Evolutionary conservation across 1,139 yeast genomes (phyloP).

Genomic region (Blastobotrys niveus): DNA sequence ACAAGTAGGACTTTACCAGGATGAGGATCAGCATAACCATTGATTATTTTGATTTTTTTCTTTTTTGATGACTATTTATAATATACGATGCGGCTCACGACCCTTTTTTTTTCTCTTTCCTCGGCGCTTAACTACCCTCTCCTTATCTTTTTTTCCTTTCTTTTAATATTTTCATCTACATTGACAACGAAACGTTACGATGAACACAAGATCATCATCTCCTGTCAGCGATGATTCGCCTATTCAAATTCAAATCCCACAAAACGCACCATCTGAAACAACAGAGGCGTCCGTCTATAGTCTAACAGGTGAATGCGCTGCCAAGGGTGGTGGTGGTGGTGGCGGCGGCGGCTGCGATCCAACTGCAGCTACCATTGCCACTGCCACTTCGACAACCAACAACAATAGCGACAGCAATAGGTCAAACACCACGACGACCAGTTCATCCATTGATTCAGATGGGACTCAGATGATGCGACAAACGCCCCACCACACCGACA

Average conservation of each 20-base stretch:
- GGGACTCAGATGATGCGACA: too few species aligned
- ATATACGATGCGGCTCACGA: neutral
- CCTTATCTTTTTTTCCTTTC: neutral
- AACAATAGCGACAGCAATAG: neutral
- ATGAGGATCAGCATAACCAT: too few species aligned
- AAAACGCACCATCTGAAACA: neutral
- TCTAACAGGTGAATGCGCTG: neutral
- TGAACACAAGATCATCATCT: neutral
- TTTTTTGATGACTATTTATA: neutral
- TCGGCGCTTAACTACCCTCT: too few species aligned
- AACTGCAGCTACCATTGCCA: too few species aligned
- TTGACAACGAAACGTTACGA: neutral
- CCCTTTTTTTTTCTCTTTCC: neutral
- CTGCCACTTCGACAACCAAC: neutral
- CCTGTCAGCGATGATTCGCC: conserved; percentile 8
- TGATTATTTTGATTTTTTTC: neutral
- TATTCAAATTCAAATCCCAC: conserved; percentile 2
- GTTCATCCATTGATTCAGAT: too few species aligned
- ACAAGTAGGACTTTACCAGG: too few species aligned
- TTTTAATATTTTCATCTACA: neutral
- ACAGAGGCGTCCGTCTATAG: neutral
- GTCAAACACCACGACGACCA: too few species aligned
- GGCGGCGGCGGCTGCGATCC: neutral
- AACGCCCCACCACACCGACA: too few species aligned
- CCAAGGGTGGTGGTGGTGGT: neutral